Conservation (phyloP, 495 filamentous ascomycete species). For the Xanthoparmelia taractica region DNA sequence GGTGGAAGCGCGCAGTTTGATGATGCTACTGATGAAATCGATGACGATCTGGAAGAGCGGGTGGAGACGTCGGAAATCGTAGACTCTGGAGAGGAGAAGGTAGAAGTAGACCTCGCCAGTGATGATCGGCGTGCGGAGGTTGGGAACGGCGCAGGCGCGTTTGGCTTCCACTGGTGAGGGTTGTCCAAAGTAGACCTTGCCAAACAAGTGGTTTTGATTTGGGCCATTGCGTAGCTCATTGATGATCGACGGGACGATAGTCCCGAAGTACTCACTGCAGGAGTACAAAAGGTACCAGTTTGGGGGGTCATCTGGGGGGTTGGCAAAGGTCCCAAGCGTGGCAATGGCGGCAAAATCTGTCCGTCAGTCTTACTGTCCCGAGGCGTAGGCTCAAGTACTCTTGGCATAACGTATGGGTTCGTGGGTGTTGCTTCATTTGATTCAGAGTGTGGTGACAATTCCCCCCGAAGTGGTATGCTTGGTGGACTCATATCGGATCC, state of each 20-base stretch:
- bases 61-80: conserved; percentile 79
- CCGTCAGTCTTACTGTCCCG: conserved; percentile 31
- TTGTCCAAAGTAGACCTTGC: conserved; percentile 55
- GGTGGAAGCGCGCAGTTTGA: conserved; percentile 54
- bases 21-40: conserved; percentile 50
- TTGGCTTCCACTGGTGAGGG: conserved; percentile 47
- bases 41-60: conserved; percentile 40
- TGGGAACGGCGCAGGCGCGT: conserved; percentile 41
- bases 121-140: conserved; percentile 60
- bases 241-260: conserved; percentile 51
- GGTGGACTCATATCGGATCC: conserved; percentile 26
- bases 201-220: conserved; percentile 56
- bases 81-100: conserved; percentile 78
- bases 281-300: conserved; percentile 65
- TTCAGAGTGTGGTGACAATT: conserved; percentile 29
- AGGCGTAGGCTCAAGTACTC: conserved; percentile 52
- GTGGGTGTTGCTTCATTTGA: conserved; percentile 42
- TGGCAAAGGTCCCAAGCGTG: conserved; percentile 60
- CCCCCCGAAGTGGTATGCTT: conserved; percentile 20
- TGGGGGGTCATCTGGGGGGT: conserved; percentile 80
- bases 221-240: conserved; percentile 74
- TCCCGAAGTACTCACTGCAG: conserved; percentile 72
- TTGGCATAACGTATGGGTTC: conserved; percentile 41
- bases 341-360: conserved; percentile 43
- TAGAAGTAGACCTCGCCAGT: conserved; percentile 66